phyloP scores from a whole-genome alignment of 495 filamentous ascomycete genomes.

The Aspergillus homomorphus region DNA sequence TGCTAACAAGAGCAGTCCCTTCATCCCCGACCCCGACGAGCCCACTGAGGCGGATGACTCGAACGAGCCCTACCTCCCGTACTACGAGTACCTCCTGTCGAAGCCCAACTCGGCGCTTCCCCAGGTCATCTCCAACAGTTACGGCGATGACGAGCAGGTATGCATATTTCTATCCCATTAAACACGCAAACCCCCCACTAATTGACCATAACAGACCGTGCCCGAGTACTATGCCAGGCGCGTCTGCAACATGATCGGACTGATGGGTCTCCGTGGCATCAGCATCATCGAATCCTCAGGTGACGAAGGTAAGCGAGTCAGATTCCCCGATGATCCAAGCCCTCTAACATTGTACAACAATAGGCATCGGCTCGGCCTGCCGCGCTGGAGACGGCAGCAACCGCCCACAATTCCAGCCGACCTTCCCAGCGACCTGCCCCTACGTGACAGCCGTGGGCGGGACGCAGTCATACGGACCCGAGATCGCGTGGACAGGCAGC shows the following conservation, averaged over 20 bases:
- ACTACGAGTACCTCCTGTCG: constrained; percentile 55
- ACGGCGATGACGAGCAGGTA: constrained; percentile 65
- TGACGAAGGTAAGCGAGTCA: constrained; percentile 54
- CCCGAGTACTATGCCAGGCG: constrained; percentile 59
- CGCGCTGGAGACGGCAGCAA: constrained; percentile 58
- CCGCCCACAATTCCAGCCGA: constrained; percentile 55
- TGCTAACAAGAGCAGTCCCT: constrained; percentile 28
- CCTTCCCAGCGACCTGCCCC: constrained; percentile 64
- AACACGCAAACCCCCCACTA: not conserved
- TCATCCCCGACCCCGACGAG: constrained; percentile 58
- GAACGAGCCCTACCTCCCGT: constrained; percentile 69
- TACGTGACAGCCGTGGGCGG: constrained; percentile 65
- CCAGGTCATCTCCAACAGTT: constrained; percentile 65
- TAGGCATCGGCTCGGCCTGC: constrained; percentile 55
- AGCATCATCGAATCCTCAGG: constrained; percentile 62
- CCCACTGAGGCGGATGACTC: constrained; percentile 34
- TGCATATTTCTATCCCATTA: not conserved
- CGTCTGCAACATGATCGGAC: constrained; percentile 64
- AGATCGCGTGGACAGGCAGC: constrained; percentile 46
- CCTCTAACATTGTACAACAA: not conserved
- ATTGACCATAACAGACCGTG: constrained; percentile 53
- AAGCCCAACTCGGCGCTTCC: constrained; percentile 57
- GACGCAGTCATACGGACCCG: constrained; percentile 51
- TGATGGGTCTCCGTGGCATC: constrained; percentile 69
- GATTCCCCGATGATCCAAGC: not conserved